A percentile compares a stretch with the other conserved stretches of the same genome.
Evolutionary conservation across 73 alveolate species (phyloP).

Genomic region (Paramecium bursaria): DNA sequence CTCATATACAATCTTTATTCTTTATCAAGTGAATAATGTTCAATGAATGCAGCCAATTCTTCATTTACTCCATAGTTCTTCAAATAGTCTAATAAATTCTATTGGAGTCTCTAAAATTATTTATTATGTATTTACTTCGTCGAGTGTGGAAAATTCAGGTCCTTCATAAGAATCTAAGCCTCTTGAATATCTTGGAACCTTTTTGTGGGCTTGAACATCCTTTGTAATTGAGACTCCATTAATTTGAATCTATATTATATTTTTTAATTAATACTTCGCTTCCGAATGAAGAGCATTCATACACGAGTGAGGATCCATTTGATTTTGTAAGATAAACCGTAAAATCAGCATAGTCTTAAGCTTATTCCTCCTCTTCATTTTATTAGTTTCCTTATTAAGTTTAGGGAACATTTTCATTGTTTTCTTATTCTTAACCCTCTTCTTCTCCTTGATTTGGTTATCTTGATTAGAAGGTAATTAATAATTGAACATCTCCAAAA

Average conservation of each 20-base stretch:
- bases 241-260: constrained; percentile 57
- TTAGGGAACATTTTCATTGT: constrained; percentile 11
- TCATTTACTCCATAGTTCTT: constrained; percentile 85
- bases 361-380: constrained; percentile 37
- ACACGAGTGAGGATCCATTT: constrained; percentile 59
- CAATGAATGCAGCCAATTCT: constrained; percentile 88
- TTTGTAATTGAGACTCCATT: constrained; percentile 59
- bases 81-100: constrained; percentile 79
- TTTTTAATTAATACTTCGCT: constrained; percentile 54
- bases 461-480: constrained; percentile 59
- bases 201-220: constrained; percentile 59
- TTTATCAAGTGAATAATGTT: constrained; percentile 83
- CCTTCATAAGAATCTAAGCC: constrained; percentile 78
- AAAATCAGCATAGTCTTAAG: constrained; percentile 62
- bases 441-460: constrained; percentile 49
- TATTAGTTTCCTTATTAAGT: constrained; percentile 34
- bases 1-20: constrained; percentile 90
- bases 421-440: constrained; percentile 32
- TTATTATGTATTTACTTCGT: constrained; percentile 52
- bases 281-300: constrained; percentile 61
- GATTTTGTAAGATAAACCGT: constrained; percentile 55
- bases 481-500: constrained; percentile 60
- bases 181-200: constrained; percentile 71
- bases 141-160: constrained; percentile 88
- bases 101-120: constrained; percentile 67